A percentile compares a stretch with the other conserved stretches of the same genome.
Conservation (phyloP, 345 rosid genomes). For the Lenwebbia sp. region DNA sequence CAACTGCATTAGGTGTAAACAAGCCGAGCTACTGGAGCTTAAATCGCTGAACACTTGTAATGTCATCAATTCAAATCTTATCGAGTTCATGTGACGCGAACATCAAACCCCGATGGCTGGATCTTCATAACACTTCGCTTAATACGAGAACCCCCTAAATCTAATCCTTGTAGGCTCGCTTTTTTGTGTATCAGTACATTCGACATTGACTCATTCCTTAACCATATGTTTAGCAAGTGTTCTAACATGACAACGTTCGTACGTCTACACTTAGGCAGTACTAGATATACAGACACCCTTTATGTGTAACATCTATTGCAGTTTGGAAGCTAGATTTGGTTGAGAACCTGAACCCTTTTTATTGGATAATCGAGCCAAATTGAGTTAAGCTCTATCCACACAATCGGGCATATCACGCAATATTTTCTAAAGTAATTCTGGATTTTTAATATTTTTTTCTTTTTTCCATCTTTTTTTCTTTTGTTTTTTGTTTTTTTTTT, state of each 20-base stretch:
- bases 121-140: not conserved
- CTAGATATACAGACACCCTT: not conserved
- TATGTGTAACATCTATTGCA: not conserved
- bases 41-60: not conserved
- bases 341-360: not conserved
- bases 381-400: not conserved
- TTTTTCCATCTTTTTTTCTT: too few species aligned
- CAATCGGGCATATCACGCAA: rapidly evolving
- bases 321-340: not conserved
- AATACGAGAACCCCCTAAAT: not conserved
- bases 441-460: too few species aligned
- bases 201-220: conserved; percentile 13
- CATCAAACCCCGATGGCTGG: not conserved
- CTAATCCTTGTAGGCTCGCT: not conserved
- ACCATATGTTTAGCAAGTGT: not conserved
- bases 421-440: not conserved
- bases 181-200: conserved; percentile 12
- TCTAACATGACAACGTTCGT: not conserved
- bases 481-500: too few species aligned
- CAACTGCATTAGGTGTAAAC: not conserved
- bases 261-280: not conserved
- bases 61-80: not conserved
- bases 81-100: not conserved
- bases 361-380: not conserved
- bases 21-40: not conserved